Evolutionary conservation across 1,139 yeast species (phyloP).

Genomic region (Eremothecium gossypii): DNA sequence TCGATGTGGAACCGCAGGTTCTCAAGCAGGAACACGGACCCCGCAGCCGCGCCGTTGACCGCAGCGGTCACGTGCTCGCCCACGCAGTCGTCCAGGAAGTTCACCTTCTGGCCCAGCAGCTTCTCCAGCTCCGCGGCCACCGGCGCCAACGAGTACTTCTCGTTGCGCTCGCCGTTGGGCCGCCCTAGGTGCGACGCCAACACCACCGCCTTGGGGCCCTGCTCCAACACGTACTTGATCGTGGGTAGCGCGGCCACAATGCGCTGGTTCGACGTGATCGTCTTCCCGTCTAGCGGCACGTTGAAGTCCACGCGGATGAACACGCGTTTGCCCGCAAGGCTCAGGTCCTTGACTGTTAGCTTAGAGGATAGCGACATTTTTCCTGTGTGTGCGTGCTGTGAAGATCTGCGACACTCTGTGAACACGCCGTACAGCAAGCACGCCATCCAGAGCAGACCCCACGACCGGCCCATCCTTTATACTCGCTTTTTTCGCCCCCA

Average conservation of each 20-base stretch:
- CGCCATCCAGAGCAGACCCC: background rate
- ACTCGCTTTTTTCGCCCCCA: background rate
- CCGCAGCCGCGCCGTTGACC: conserved; percentile 59
- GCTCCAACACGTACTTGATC: conserved; percentile 81
- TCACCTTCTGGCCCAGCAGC: conserved; percentile 60
- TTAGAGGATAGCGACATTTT: conserved; percentile 84
- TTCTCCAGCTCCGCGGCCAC: conserved; percentile 78
- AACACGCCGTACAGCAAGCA: background rate
- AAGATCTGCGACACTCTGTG: background rate
- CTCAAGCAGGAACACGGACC: conserved; percentile 68
- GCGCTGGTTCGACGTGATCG: conserved; percentile 97
- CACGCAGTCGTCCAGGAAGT: conserved; percentile 78
- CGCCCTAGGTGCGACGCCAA: conserved; percentile 96
- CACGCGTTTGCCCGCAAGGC: conserved; percentile 80
- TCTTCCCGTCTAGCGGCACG: conserved; percentile 92
- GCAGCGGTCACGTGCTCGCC: conserved; percentile 77
- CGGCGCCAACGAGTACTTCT: conserved; percentile 83
- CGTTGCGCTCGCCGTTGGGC: conserved; percentile 84
- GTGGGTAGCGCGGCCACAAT: conserved; percentile 98
- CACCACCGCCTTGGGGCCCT: conserved; percentile 79
- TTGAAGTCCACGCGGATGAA: conserved; percentile 96
- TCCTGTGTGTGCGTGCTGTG: background rate
- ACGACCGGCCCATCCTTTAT: background rate
- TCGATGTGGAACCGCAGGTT: conserved; percentile 94
- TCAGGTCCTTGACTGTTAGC: conserved; percentile 83